These are phyloP conservation scores for Alternaria incomplexa DNA, from an alignment of 2,329 filamentous ascomycete genomes.

Conservation along the genomic window DNA sequence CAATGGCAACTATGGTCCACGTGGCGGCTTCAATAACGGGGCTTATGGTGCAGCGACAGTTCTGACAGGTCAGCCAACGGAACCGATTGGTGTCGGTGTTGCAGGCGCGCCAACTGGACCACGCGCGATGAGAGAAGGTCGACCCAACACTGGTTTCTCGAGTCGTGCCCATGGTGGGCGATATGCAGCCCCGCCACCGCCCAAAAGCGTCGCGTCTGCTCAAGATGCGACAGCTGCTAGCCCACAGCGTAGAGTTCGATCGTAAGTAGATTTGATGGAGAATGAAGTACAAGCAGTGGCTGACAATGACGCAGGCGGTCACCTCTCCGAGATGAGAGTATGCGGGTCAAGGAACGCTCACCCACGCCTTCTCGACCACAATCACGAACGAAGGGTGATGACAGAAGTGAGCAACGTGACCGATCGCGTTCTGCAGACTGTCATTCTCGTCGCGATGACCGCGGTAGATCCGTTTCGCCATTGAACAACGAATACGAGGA, in stretches of 20 bases:
- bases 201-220: slow-evolving; percentile 27
- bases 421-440: slow-evolving; percentile 40
- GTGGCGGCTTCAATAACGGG: slow-evolving; percentile 52
- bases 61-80: slow-evolving; percentile 37
- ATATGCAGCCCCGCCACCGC: slow-evolving; percentile 26
- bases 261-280: slow-evolving; percentile 28
- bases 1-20: slow-evolving; percentile 49
- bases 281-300: not conserved
- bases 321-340: slow-evolving; percentile 41
- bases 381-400: slow-evolving; percentile 42
- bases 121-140: slow-evolving; percentile 89
- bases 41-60: slow-evolving; percentile 48
- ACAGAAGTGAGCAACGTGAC: slow-evolving; percentile 22
- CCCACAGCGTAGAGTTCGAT: slow-evolving; percentile 36
- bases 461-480: slow-evolving; percentile 60
- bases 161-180: slow-evolving; percentile 57
- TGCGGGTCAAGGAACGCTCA: slow-evolving; percentile 47
- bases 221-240: slow-evolving; percentile 29
- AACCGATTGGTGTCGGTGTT: slow-evolving; percentile 63
- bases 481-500: slow-evolving; percentile 39
- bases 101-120: slow-evolving; percentile 85
- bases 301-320: slow-evolving; percentile 33
- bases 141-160: slow-evolving; percentile 80
- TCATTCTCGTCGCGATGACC: slow-evolving; percentile 57
- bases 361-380: slow-evolving; percentile 50